A percentile compares a stretch with the other conserved stretches of the same genome.
phyloP scores from a whole-genome alignment of 2,329 filamentous ascomycete genomes.

The Epichloe sp. region DNA sequence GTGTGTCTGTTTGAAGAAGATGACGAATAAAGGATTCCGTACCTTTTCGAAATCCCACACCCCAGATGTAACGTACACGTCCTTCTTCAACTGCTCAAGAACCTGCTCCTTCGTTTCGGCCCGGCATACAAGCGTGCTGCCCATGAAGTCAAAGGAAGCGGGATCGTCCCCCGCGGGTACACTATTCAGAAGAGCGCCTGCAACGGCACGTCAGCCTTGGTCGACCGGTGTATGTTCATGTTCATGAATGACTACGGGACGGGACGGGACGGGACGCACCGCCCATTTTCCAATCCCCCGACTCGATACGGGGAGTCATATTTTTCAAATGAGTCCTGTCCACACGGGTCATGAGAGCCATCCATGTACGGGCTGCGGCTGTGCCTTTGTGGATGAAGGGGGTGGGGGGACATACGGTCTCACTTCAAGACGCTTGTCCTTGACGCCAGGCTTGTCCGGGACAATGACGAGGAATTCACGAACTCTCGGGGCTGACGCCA shows the following conservation, averaged over 20 bases:
- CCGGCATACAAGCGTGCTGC: slow-evolving; percentile 54
- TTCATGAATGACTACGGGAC: not conserved
- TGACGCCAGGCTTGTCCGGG: slow-evolving; percentile 49
- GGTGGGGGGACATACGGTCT: slow-evolving; percentile 32
- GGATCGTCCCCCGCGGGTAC: slow-evolving; percentile 50
- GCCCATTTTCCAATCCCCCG: slow-evolving; percentile 50
- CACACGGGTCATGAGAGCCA: not conserved
- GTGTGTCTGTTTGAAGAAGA: too few species aligned
- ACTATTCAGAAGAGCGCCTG: slow-evolving; percentile 56
- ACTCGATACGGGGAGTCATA: slow-evolving; percentile 36
- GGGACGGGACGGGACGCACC: slow-evolving; percentile 32
- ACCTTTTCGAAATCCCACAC: slow-evolving; percentile 74
- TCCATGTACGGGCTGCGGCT: too few species aligned
- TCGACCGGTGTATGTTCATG: too few species aligned
- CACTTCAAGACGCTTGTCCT: slow-evolving; percentile 48
- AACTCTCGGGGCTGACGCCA: slow-evolving; percentile 23
- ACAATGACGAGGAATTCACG: slow-evolving; percentile 57
- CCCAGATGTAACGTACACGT: slow-evolving; percentile 57
- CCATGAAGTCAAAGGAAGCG: slow-evolving; percentile 54
- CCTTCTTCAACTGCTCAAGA: slow-evolving; percentile 49
- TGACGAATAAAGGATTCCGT: slow-evolving; percentile 4
- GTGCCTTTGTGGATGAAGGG: not conserved
- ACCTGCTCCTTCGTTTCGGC: slow-evolving; percentile 60
- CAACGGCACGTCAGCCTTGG: not conserved
- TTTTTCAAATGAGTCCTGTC: slow-evolving; percentile 40